Evolutionary conservation across 345 rosid genomes (phyloP), one percentile per base, ranked within the genome.

Genomic region (Eutrema heterophyllum): DNA sequence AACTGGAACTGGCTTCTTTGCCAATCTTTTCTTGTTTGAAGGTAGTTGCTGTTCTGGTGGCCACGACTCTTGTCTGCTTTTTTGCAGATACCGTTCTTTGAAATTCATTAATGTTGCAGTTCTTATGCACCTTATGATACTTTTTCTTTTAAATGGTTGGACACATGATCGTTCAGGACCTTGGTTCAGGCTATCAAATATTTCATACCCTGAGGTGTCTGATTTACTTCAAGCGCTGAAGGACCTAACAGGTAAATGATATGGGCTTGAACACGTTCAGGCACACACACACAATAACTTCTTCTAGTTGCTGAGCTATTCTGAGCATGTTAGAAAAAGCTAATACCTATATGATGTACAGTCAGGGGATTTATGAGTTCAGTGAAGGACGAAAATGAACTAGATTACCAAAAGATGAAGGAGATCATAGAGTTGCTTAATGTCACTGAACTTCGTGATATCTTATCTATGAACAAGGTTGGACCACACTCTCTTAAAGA

Each of bases 121-220:
- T 46, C 44, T 43, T 32, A 51, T 41, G 67, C 12, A 51, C 48
- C 57, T 44, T 26, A 4, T 45, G 32, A 45, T 35, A 0, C 18
- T 29, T 36, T 29, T 70, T 21, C 24, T 1, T 39, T 35, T 10
- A 62, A 43, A 16, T 55, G 71, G n/a, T 29, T 46, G 30, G 13
- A 43, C 36, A 14, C 70, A 3, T 64, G 7, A 64, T 74, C 6
- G 4, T 38, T 62, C 78, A 91, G 97, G 96, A 61, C 96, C 95
- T 53, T 94, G 98, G 97, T 91, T 94, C 58, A 88, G 88, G 75
- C 43, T 88, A 75, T 86, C 93, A 43, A 86, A 72, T 73, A 84
- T 91, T 78, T 79, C 82, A 7, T 94, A 91, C 70, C 81, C 82
- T 48, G 97, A 94, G 84, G 76, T 91, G 58, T 72, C 76, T 38